A percentile compares a stretch with the other conserved stretches of the same genome.
Conservation (phyloP, 2,329 filamentous ascomycete species). For the Myriosclerotinia curreyana region DNA sequence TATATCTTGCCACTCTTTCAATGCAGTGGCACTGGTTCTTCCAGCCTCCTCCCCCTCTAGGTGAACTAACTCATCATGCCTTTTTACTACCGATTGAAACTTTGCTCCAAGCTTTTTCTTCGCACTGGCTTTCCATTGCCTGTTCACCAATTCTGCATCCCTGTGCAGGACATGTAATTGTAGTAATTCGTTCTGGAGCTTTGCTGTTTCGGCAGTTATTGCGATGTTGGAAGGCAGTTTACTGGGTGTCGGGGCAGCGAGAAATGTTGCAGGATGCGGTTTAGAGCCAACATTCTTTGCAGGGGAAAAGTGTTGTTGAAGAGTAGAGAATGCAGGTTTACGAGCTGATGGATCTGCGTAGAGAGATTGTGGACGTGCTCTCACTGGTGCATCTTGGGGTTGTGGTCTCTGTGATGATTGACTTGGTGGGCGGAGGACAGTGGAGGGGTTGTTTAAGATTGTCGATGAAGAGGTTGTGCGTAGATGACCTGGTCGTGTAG, state of each 20-base stretch:
- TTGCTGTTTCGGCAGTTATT: constrained; percentile 55
- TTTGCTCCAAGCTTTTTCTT: constrained; percentile 46
- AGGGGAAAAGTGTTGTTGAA: constrained; percentile 66
- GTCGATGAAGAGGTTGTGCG: constrained; percentile 36
- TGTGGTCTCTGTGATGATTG: constrained; percentile 15
- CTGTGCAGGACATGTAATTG: constrained; percentile 64
- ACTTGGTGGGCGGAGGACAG: constrained; percentile 29
- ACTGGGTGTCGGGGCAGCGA: constrained; percentile 59
- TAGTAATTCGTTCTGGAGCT: constrained; percentile 61
- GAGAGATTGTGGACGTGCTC: constrained; percentile 21
- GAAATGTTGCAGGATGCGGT: constrained; percentile 55
- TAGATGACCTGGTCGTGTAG: constrained; percentile 27
- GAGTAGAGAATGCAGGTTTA: constrained; percentile 51
- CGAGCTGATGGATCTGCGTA: constrained; percentile 26
- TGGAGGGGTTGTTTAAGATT: constrained; percentile 26
- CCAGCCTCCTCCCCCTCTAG: constrained; percentile 49
- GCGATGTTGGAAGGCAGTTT: constrained; percentile 60
- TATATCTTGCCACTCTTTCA: constrained; percentile 49
- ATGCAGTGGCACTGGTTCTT: constrained; percentile 48
- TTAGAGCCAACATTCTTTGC: constrained; percentile 60
- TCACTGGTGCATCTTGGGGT: constrained; percentile 12
- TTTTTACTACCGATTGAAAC: constrained; percentile 42
- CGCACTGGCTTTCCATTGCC: constrained; percentile 57
- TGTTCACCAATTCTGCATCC: constrained; percentile 46
- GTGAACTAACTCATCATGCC: constrained; percentile 44